Conservation (phyloP, 179 eudicot species). For the Carnegiea gigantea region DNA sequence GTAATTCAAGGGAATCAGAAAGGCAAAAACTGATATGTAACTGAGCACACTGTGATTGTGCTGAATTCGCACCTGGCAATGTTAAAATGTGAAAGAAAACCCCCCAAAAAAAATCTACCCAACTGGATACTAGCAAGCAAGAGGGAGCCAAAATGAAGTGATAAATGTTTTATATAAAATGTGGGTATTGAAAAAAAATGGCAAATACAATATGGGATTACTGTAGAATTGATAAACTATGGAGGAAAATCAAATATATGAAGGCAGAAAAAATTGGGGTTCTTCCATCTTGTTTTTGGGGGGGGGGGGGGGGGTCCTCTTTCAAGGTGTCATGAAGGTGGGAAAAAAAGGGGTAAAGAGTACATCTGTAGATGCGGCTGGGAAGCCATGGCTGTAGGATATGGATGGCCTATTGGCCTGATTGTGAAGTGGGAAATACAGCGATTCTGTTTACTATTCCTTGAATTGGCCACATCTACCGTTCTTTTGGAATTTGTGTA, state of each 20-base stretch:
- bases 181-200: slow-evolving; percentile 1
- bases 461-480: neutral
- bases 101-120: neutral
- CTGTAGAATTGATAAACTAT: neutral
- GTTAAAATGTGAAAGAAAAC: neutral
- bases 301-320: neutral
- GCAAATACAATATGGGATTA: neutral
- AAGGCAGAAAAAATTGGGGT: neutral
- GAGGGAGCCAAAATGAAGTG: neutral
- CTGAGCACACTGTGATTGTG: neutral
- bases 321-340: neutral
- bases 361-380: neutral
- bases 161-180: neutral
- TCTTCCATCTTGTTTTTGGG: neutral
- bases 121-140: too few species aligned
- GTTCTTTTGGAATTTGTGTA: neutral
- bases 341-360: neutral
- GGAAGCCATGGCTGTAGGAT: slow-evolving; percentile 9
- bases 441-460: neutral
- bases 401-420: neutral
- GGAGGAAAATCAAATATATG: neutral
- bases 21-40: neutral
- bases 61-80: neutral
- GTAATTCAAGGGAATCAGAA: neutral
- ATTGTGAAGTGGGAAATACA: neutral